Evolutionary conservation across 2,329 filamentous ascomycete genomes (phyloP).

Genomic region (Lasiodiplodia theobromae): DNA sequence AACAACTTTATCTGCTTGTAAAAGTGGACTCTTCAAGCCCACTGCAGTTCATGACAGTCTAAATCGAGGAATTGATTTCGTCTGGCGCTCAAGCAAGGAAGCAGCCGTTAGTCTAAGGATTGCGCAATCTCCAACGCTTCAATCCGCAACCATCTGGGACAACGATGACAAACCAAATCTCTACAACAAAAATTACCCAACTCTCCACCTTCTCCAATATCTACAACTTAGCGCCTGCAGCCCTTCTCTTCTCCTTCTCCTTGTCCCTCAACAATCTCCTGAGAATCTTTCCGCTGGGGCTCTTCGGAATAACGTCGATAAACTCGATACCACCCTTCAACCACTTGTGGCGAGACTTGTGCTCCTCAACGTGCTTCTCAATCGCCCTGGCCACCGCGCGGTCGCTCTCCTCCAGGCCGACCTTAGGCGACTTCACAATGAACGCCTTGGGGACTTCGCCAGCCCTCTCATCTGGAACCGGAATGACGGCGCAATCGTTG

Average conservation of each 20-base stretch:
- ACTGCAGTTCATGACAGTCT: background rate
- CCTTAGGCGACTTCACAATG: conserved; percentile 64
- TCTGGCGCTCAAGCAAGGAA: background rate
- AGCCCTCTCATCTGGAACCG: conserved; percentile 68
- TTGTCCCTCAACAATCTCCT: conserved; percentile 72
- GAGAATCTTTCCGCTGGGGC: conserved; percentile 68
- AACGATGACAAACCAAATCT: background rate
- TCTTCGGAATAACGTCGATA: conserved; percentile 62
- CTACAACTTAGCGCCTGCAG: conserved; percentile 72
- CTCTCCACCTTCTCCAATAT: background rate
- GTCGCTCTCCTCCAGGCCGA: conserved; percentile 61
- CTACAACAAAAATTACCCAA: background rate
- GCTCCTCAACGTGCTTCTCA: conserved; percentile 64
- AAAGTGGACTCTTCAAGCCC: background rate
- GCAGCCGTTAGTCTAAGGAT: background rate
- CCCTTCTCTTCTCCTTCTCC: conserved; percentile 72
- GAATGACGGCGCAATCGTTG: conserved; percentile 81
- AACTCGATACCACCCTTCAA: conserved; percentile 65
- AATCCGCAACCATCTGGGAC: background rate
- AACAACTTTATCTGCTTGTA: too few relatives aligned
- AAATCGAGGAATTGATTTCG: background rate
- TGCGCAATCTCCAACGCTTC: background rate
- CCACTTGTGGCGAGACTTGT: conserved; percentile 70
- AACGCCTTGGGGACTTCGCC: conserved; percentile 71
- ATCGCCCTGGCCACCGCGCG: conserved; percentile 59